Percentiles rank a stretch among this genome's conserved stretches.
Evolutionary conservation across 139 green algal genomes (phyloP).

Genomic region (Micractinium sp.): DNA sequence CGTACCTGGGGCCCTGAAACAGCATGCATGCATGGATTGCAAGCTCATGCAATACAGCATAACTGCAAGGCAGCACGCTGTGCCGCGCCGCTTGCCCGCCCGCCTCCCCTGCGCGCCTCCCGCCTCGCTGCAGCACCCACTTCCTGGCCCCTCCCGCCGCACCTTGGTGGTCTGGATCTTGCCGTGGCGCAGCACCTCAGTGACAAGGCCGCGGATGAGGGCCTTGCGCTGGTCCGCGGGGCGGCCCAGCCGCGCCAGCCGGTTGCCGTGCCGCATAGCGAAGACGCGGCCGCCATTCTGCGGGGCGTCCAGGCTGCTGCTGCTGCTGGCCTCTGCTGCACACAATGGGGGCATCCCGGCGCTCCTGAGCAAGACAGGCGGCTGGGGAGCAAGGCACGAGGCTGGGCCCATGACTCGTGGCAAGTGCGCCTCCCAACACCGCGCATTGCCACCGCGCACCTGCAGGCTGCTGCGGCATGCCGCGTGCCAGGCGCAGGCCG

Average conservation of each 20-base stretch:
- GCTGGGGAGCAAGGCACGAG: background rate
- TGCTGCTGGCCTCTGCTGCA: constrained; percentile 30
- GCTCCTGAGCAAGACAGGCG: background rate
- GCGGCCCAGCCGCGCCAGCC: constrained; percentile 79
- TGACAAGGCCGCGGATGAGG: constrained; percentile 91
- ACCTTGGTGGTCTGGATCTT: constrained; percentile 94
- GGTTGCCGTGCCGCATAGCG: constrained; percentile 94
- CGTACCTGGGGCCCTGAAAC: too few species aligned
- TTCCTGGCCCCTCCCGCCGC: background rate
- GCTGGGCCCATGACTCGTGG: background rate
- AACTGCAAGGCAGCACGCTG: background rate
- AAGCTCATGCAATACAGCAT: background rate
- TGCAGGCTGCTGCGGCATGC: constrained; percentile 33
- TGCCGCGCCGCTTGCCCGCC: background rate
- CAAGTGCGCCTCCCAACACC: background rate
- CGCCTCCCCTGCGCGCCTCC: background rate
- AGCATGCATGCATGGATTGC: background rate
- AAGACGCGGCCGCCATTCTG: constrained; percentile 74
- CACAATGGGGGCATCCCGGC: background rate
- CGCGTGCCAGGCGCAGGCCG: constrained; percentile 25
- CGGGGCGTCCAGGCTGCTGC: constrained; percentile 45
- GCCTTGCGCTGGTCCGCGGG: constrained; percentile 98
- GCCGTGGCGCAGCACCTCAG: constrained; percentile 93
- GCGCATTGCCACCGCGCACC: constrained; percentile 26
- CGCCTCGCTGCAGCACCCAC: background rate